A percentile compares a stretch with the other conserved stretches of the same genome.
phyloP scores from a whole-genome alignment of 2,329 filamentous ascomycete species.

The Pseudogymnoascus sp. region DNA sequence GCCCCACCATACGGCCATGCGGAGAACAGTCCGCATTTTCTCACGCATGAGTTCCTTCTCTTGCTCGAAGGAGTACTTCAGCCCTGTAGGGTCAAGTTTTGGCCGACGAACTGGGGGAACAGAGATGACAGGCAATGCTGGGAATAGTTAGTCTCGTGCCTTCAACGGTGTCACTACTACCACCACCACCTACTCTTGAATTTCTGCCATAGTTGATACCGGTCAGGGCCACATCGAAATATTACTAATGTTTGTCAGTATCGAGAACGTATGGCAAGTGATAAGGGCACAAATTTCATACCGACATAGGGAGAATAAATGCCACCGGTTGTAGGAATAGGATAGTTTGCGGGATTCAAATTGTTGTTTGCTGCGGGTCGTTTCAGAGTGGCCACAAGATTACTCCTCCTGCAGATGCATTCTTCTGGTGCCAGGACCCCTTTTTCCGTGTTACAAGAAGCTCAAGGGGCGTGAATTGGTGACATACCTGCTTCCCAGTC shows the following conservation, averaged over 20 bases:
- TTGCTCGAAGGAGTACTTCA: conserved; percentile 62
- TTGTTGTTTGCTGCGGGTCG: conserved; percentile 48
- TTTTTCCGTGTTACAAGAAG: conserved; percentile 24
- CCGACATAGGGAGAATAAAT: conserved; percentile 63
- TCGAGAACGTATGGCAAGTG: not conserved
- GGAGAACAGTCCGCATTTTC: conserved; percentile 64
- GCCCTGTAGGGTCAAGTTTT: conserved; percentile 61
- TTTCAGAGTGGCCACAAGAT: conserved; percentile 60
- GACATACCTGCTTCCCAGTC: conserved; percentile 63
- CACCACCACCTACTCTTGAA: conserved; percentile 33
- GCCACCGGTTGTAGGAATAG: conserved; percentile 61
- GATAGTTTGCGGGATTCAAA: conserved; percentile 51
- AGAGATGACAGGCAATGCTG: conserved; percentile 62
- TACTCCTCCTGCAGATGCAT: conserved; percentile 67
- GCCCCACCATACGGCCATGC: conserved; percentile 57
- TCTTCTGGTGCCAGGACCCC: conserved; percentile 60
- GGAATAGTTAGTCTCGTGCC: not conserved
- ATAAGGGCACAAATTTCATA: conserved; percentile 31
- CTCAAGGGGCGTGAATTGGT: not conserved
- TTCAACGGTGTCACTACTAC: not conserved
- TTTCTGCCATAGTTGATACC: conserved; percentile 50
- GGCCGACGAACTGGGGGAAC: conserved; percentile 66
- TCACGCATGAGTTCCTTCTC: conserved; percentile 66
- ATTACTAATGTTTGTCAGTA: conserved; percentile 42
- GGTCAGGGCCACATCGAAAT: conserved; percentile 59